Base-by-base conservation (phyloP, 169 alveolate species). In the Hammondia hammondi region DNA sequence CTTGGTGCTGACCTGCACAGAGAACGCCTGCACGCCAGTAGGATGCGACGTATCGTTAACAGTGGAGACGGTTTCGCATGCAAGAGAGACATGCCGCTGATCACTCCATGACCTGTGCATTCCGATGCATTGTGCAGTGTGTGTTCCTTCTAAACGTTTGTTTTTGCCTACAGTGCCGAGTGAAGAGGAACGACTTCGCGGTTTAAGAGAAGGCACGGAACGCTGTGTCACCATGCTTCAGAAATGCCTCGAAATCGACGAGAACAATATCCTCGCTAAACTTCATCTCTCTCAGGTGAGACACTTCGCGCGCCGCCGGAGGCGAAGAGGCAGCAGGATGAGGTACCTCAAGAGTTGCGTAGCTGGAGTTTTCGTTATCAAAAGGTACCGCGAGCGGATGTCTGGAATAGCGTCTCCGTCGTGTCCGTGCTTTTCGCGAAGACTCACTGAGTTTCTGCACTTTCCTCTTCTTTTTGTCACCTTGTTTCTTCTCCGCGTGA, bases 201-300 rank as follows among this genome's bases (percentile, higher is more conserved):
- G 77, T 6, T 29, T 90, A 9, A 57, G 87, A 24, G 48, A 43
- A 29, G 82, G 88, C 43, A 90, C 94, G 10, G 88, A 70, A 27
- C 87, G 94, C 43, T 90, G 94, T 43, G 87, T 90, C 46, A 14
- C 45, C 43, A n/a, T 90, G 94, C 94, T 90, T 37, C 21, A 48
- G 94, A 71, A 72, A n/a, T 90, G 94, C 46, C 81, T 90, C n/a
- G 45, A 39, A 27, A n/a, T 71, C 27, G 94, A 90, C 77, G 85
- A 46, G 24, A 39, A 90, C 56, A 90, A 90, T 57, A 46, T 90
- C 35, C 94, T 90, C 39, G 94, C 94, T 6, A 27, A 45, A 46
- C 88, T 90, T 6, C 94, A 90, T 70, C 88, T 90, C n/a, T 85
- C 94, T 3, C 93, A 88, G 85, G 93, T 88, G 56, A 4, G 52